phyloP scores from a whole-genome alignment of 805 yeast genomes.

The Pichia pseudocactophila region DNA sequence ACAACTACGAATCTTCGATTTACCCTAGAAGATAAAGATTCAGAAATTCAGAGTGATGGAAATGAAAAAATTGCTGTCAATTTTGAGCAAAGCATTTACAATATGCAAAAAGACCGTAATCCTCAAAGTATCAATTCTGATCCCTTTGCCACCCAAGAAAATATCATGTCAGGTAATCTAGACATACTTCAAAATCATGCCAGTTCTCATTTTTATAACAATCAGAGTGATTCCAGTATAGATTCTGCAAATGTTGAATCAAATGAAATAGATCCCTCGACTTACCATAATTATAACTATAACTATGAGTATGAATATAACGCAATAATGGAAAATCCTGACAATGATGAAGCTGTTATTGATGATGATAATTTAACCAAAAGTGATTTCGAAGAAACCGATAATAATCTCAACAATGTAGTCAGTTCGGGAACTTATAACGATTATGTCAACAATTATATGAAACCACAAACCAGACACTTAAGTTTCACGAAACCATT shows the following conservation, averaged over 20 bases:
- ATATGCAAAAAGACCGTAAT: neutral
- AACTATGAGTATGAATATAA: slow-evolving; percentile 11
- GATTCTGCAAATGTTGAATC: neutral
- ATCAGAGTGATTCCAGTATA: neutral
- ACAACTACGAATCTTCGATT: no score
- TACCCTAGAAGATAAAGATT: no score
- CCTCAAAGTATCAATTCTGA: neutral
- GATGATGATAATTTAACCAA: slow-evolving; percentile 7
- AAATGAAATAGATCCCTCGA: neutral
- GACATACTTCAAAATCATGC: neutral
- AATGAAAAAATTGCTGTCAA: neutral
- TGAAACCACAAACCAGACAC: slow-evolving; percentile 5
- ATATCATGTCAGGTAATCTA: neutral
- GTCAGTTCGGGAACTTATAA: neutral
- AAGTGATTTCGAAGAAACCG: slow-evolving; percentile 2
- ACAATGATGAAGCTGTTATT: slow-evolving; percentile 9
- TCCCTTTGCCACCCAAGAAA: neutral
- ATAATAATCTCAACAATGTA: neutral
- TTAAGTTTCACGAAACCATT: slow-evolving; percentile 12
- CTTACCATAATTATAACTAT: slow-evolving; percentile 10
- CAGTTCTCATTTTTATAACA: neutral
- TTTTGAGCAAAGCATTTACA: neutral
- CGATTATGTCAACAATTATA: neutral
- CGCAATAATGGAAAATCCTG: slow-evolving; percentile 2
- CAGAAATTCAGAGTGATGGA: neutral